These are phyloP conservation scores for Coemansia sp. DNA, from an alignment of 192 early-diverging fungal genomes.

Conservation along the genomic window DNA sequence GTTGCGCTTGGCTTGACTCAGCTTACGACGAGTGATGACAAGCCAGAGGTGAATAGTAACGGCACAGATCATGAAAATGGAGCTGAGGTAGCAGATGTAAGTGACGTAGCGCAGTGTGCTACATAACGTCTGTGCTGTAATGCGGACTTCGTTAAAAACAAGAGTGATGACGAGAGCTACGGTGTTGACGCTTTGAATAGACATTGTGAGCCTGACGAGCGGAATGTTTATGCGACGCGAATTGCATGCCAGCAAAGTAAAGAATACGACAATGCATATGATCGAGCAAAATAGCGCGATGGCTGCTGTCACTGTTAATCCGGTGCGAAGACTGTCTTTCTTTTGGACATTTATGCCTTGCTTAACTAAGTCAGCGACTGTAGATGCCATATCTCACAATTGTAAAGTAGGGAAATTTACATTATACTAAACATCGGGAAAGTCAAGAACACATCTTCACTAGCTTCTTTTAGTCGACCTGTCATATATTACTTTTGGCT, in stretches of 20 bases:
- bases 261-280: slow-evolving; percentile 30
- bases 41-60: slow-evolving; percentile 52
- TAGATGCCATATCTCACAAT: not conserved
- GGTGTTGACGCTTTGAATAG: slow-evolving; percentile 45
- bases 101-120: slow-evolving; percentile 44
- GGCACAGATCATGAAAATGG: slow-evolving; percentile 52
- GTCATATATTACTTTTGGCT: not conserved
- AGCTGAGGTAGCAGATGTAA: slow-evolving; percentile 49
- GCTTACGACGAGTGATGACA: slow-evolving; percentile 48
- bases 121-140: slow-evolving; percentile 30
- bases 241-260: slow-evolving; percentile 38
- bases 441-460: not conserved
- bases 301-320: slow-evolving; percentile 19
- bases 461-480: not conserved
- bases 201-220: slow-evolving; percentile 47
- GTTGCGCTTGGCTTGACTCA: slow-evolving; percentile 32
- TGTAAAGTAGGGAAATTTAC: not conserved
- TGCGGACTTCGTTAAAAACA: slow-evolving; percentile 25
- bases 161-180: slow-evolving; percentile 44
- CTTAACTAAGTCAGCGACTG: not conserved
- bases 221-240: slow-evolving; percentile 45
- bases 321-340: not conserved
- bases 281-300: slow-evolving; percentile 41
- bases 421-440: not conserved
- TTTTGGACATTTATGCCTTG: not conserved